phyloP scores from a whole-genome alignment of 345 rosid species.

The Populus davidiana region DNA sequence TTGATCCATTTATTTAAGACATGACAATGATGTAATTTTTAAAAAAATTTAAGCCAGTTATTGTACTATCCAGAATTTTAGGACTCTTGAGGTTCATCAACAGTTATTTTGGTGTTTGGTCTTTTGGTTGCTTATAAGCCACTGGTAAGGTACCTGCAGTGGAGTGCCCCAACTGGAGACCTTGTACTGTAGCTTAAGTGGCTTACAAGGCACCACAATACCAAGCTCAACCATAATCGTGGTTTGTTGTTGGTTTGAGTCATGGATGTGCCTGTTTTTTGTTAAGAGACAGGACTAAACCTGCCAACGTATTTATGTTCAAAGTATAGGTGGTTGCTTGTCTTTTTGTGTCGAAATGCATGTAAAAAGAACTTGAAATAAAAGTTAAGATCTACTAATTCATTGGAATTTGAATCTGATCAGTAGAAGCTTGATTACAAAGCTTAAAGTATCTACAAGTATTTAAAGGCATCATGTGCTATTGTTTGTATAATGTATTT shows the following conservation, averaged over 20 bases:
- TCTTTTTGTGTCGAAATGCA: background rate
- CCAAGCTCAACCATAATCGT: background rate
- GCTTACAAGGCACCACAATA: background rate
- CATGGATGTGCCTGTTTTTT: background rate
- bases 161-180: background rate
- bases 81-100: background rate
- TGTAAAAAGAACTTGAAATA: background rate
- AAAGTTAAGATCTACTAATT: background rate
- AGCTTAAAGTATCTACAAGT: no score
- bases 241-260: background rate
- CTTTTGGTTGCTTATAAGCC: no score
- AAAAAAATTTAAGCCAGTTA: background rate
- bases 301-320: background rate
- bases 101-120: background rate
- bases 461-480: background rate
- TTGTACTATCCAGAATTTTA: background rate
- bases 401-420: background rate
- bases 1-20: background rate
- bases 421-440: background rate
- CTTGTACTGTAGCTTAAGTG: background rate
- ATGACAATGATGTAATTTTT: background rate
- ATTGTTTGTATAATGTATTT: background rate
- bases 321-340: background rate
- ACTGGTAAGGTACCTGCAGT: background rate
- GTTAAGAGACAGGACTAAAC: background rate